Conservation (phyloP, 2,329 filamentous ascomycete species). For the Onygena corvina region DNA sequence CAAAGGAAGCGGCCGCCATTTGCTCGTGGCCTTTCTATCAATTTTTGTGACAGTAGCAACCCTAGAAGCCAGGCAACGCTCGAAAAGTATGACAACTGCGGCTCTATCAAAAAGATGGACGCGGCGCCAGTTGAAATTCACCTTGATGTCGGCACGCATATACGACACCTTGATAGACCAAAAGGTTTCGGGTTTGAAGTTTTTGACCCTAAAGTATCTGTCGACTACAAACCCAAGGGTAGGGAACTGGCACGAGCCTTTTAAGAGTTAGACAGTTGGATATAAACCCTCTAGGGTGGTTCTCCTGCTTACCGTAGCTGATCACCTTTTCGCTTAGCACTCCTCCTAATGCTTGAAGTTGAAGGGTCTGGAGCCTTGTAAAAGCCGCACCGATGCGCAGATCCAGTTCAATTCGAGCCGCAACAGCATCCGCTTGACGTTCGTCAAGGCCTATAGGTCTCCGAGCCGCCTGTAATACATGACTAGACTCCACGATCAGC, state of each 20-base stretch:
- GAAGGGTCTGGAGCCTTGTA: conserved; percentile 73
- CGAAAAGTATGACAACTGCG: conserved; percentile 67
- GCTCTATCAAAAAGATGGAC: conserved; percentile 79
- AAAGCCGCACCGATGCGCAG: conserved; percentile 86
- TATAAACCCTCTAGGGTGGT: neutral
- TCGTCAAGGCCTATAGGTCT: conserved; percentile 70
- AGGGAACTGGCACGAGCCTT: conserved; percentile 88
- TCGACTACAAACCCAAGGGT: conserved; percentile 96
- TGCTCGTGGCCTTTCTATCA: conserved; percentile 79
- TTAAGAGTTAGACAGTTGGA: conserved; percentile 9
- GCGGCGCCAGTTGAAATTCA: conserved; percentile 73
- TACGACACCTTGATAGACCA: conserved; percentile 86
- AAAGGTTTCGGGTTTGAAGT: conserved; percentile 84
- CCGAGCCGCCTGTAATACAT: conserved; percentile 73
- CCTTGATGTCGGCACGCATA: conserved; percentile 61
- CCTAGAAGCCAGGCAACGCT: conserved; percentile 67
- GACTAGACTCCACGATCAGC: conserved; percentile 40
- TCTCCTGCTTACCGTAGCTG: conserved; percentile 57
- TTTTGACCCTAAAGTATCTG: conserved; percentile 83
- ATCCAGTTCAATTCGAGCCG: conserved; percentile 82
- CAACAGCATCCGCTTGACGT: conserved; percentile 73
- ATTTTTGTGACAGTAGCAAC: conserved; percentile 72
- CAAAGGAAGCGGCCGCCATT: conserved; percentile 84
- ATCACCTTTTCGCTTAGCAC: conserved; percentile 54
- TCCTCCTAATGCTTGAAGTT: conserved; percentile 59